Evolutionary conservation across 768 basidiomycete genomes (phyloP).

Genomic region (Panellus pusillus): DNA sequence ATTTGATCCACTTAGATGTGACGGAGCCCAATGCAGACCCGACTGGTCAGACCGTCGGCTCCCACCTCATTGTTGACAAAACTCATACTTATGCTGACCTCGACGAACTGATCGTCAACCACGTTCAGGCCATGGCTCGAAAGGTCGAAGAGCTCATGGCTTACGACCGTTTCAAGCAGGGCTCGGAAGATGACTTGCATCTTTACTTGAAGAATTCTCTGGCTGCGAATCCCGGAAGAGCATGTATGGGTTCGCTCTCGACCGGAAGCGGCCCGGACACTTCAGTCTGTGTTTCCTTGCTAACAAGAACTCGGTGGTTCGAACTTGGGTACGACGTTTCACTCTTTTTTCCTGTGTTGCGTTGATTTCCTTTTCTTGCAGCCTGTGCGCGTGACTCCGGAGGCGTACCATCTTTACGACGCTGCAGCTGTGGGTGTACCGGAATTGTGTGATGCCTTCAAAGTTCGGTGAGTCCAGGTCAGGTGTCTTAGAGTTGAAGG

Average conservation of each 20-base stretch:
- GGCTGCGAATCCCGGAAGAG: constrained; percentile 90
- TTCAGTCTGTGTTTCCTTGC: constrained; percentile 93
- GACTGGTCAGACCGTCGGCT: constrained; percentile 61
- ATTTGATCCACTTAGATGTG: constrained; percentile 54
- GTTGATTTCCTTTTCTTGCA: constrained; percentile 29
- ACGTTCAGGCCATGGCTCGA: constrained; percentile 91
- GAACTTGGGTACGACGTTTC: constrained; percentile 70
- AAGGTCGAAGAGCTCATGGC: constrained; percentile 93
- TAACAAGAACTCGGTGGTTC: constrained; percentile 85
- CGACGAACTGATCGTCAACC: constrained; percentile 95
- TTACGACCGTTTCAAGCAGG: constrained; percentile 92
- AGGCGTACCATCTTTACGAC: constrained; percentile 88
- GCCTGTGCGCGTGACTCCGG: constrained; percentile 86
- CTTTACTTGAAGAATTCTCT: constrained; percentile 86
- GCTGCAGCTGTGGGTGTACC: constrained; percentile 89
- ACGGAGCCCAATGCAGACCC: constrained; percentile 78
- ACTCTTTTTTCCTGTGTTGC: constrained; percentile 1
- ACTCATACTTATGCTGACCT: constrained; percentile 88
- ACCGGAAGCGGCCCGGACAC: constrained; percentile 87
- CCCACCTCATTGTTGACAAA: constrained; percentile 69
- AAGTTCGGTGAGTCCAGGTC: constrained; percentile 59
- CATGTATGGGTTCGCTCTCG: constrained; percentile 93
- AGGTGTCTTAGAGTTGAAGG: too few relatives aligned
- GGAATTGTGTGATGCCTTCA: constrained; percentile 96
- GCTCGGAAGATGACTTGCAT: constrained; percentile 85